These are phyloP conservation scores for Auriscalpium microsporum DNA, from an alignment of 768 basidiomycete genomes.

Conservation along the genomic window DNA sequence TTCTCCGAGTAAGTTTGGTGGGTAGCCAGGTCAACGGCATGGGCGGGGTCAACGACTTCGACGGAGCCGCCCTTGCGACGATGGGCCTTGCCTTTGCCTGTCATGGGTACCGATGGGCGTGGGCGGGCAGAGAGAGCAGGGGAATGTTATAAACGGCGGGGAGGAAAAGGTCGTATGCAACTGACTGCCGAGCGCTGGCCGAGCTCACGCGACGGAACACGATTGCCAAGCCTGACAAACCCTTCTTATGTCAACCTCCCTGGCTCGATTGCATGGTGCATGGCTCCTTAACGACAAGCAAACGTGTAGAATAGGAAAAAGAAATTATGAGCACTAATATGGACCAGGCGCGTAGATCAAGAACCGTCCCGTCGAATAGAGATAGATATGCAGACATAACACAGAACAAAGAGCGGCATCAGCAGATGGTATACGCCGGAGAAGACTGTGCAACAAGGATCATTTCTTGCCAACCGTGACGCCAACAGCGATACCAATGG, in stretches of 20 bases:
- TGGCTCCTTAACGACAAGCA: too few relatives aligned
- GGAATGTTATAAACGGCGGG: not conserved
- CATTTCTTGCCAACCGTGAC: constrained; percentile 24
- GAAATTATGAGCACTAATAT: not conserved
- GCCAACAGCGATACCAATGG: constrained; percentile 54
- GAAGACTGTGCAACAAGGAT: not conserved
- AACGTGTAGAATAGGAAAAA: not conserved
- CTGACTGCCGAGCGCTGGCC: too few relatives aligned
- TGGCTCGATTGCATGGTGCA: too few relatives aligned
- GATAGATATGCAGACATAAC: not conserved
- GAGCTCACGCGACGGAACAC: not conserved
- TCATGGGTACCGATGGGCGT: constrained; percentile 2
- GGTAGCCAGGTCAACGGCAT: constrained; percentile 81
- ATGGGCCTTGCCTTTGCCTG: constrained; percentile 11
- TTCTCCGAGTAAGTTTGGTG: constrained; percentile 87
- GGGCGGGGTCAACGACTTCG: constrained; percentile 73
- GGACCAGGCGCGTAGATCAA: not conserved
- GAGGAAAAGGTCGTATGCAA: too few relatives aligned
- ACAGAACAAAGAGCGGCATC: not conserved
- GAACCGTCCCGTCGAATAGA: not conserved
- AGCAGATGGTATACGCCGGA: not conserved
- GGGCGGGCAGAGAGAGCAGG: not conserved
- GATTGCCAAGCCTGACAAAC: too few relatives aligned
- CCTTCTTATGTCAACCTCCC: too few relatives aligned
- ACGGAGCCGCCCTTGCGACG: constrained; percentile 45